These are phyloP conservation scores for Geotrichum bryndzae DNA, from an alignment of 1,139 yeast species.

Conservation along the genomic window DNA sequence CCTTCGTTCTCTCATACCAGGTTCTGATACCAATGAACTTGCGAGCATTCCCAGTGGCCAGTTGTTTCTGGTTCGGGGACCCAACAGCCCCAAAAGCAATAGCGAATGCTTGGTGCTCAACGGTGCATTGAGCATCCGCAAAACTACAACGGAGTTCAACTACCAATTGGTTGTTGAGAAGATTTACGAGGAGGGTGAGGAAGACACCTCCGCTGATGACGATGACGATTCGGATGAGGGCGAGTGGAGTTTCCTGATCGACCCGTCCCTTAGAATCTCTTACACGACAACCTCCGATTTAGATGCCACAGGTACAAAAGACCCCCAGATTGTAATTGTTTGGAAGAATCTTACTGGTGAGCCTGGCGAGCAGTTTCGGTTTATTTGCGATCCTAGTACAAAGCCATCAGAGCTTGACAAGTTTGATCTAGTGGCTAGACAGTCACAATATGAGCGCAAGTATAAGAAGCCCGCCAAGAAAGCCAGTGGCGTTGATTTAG, in stretches of 20 bases:
- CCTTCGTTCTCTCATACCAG: conserved; percentile 60
- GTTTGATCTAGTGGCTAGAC: conserved; percentile 58
- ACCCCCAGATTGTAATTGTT: conserved; percentile 46
- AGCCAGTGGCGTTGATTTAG: conserved; percentile 39
- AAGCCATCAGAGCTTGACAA: conserved; percentile 52
- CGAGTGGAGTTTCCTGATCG: conserved; percentile 65
- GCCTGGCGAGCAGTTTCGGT: conserved; percentile 79
- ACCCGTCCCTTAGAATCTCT: conserved; percentile 51
- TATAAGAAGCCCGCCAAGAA: conserved; percentile 43
- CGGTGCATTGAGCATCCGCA: conserved; percentile 66
- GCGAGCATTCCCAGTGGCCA: conserved; percentile 75
- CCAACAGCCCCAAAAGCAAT: conserved; percentile 11
- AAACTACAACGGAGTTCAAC: conserved; percentile 58
- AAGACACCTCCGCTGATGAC: conserved; percentile 32
- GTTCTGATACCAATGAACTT: conserved; percentile 59
- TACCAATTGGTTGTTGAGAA: conserved; percentile 69
- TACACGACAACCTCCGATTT: conserved; percentile 35
- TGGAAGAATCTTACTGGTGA: conserved; percentile 88
- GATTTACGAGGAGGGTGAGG: conserved; percentile 63
- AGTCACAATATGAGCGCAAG: conserved; percentile 73
- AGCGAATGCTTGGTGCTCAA: conserved; percentile 51
- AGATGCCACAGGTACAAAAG: conserved; percentile 28
- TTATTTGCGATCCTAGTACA: conserved; percentile 62
- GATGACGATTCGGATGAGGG: conserved; percentile 43
- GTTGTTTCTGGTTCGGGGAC: conserved; percentile 60